Evolutionary conservation across 805 yeast genomes (phyloP), one percentile per base, ranked within the genome.

Genomic region (Barnettozyma populi): DNA sequence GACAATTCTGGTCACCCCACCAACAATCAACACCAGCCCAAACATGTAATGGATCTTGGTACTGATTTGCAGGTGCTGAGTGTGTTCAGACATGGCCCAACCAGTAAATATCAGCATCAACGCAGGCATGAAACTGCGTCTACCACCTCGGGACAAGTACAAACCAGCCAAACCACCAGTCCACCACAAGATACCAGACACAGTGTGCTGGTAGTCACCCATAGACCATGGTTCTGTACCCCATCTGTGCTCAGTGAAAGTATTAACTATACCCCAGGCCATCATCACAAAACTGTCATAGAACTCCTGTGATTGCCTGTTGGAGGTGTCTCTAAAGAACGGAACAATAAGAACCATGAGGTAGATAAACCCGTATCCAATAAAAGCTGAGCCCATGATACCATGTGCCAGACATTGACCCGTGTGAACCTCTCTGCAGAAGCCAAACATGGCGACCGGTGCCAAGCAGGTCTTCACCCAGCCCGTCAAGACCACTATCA

Each of bases 371-470:
- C 97, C 96, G 63, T 92, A 92, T 4, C 74, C 66, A 10, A 92
- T 76, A 57, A 92, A 92, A 0, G 95, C 84, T 21, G 87, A 76
- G 0, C 98, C 98, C 98, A 92, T 92, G 51, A 92, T 87, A 5
- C 97, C 97, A 64, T 92, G 98, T 0, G 98, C 98, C 36, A 90
- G 78, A 65, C 98, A 92, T 67, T 92, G 98, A 21, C 98, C 98
- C 0, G 95, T 82, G 58, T 87, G 94, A 32, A 65, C 73, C 5
- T 76, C 86, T 56, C 88, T 81, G 67, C 98, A 92, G 65, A 90
- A 92, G 2, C 96, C 97, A 53, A 88, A 78, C 52, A 90, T 61
- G 1, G 96, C 85, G 40, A 87, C 83, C 6, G 92, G 88, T 0
- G 95, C 92, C 68, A 92, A 68, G 44, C 90, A 81, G 29, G 79